Conservation (phyloP, 2,329 filamentous ascomycete genomes). For the Ophiostoma pallidulum region DNA sequence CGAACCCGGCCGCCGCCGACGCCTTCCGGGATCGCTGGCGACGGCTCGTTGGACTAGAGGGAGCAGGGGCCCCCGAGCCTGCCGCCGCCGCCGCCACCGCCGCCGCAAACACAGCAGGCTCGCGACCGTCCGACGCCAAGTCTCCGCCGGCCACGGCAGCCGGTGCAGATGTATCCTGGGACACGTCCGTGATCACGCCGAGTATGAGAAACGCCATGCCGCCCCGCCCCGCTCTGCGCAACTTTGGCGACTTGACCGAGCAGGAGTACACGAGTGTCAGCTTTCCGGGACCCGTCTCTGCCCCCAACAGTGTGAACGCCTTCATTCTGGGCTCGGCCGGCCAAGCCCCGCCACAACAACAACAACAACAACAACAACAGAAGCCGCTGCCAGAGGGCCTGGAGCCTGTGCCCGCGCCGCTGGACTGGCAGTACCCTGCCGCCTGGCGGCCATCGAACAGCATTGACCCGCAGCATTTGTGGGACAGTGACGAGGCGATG, state of each 20-base stretch:
- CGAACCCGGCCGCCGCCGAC: constrained; percentile 17
- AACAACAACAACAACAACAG: not conserved
- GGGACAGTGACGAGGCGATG: not conserved
- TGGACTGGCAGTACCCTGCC: not conserved
- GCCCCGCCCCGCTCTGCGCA: not conserved
- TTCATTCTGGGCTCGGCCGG: not conserved
- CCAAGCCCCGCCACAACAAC: not conserved
- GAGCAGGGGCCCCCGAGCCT: not conserved
- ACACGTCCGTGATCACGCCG: not conserved
- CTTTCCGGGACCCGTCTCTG: too few species aligned
- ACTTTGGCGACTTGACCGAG: constrained; percentile 2
- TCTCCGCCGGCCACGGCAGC: not conserved
- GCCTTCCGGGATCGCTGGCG: constrained; percentile 26
- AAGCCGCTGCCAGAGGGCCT: not conserved
- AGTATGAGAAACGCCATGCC: too few species aligned
- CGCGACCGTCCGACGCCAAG: not conserved
- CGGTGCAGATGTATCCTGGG: not conserved
- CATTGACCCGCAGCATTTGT: constrained; percentile 8
- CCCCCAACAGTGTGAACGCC: constrained; percentile 8
- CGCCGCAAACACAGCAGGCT: too few species aligned
- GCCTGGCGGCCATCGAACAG: not conserved
- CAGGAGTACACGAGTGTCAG: constrained; percentile 3
- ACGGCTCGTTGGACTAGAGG: constrained; percentile 18
- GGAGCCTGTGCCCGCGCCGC: not conserved
- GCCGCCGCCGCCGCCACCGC: not conserved